Evolutionary conservation across 2,329 filamentous ascomycete genomes (phyloP).

Genomic region (Arthroderma sp.): DNA sequence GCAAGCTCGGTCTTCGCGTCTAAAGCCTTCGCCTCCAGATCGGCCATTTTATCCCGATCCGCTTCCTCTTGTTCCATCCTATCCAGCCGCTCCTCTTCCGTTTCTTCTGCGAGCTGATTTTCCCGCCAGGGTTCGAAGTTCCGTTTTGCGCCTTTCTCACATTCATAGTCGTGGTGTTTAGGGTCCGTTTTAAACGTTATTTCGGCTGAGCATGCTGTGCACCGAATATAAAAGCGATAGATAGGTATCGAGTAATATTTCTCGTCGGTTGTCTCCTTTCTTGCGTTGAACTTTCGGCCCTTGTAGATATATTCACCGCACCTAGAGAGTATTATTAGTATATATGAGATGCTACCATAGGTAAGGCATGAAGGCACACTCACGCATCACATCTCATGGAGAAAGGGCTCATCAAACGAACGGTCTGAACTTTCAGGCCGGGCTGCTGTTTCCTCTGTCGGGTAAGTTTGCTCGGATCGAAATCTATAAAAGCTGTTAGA

Average conservation of each 20-base stretch:
- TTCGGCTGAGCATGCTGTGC: slow-evolving; percentile 71
- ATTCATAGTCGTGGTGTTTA: slow-evolving; percentile 77
- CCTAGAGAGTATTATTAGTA: slow-evolving; percentile 14
- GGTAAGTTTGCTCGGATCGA: slow-evolving; percentile 72
- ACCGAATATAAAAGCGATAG: slow-evolving; percentile 81
- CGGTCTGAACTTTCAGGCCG: slow-evolving; percentile 70
- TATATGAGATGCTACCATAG: background rate
- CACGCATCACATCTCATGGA: slow-evolving; percentile 52
- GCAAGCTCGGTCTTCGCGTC: slow-evolving; percentile 95
- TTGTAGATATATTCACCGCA: slow-evolving; percentile 80
- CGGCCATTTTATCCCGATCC: slow-evolving; percentile 85
- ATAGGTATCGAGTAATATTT: slow-evolving; percentile 81
- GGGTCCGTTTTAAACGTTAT: slow-evolving; percentile 93
- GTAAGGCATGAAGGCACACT: slow-evolving; percentile 17
- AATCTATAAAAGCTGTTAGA: slow-evolving; percentile 26
- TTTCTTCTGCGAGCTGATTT: slow-evolving; percentile 74
- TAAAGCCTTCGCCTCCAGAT: slow-evolving; percentile 82
- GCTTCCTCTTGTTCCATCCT: slow-evolving; percentile 48
- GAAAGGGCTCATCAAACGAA: slow-evolving; percentile 83
- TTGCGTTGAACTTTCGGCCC: slow-evolving; percentile 86
- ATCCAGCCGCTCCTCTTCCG: slow-evolving; percentile 70
- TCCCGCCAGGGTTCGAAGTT: slow-evolving; percentile 89
- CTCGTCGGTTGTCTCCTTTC: slow-evolving; percentile 84
- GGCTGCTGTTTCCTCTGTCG: slow-evolving; percentile 49
- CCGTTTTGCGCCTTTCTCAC: slow-evolving; percentile 69